A percentile compares a stretch with the other conserved stretches of the same genome.
Conservation (phyloP, 306 rosid genomes). For the Inga oerstediana region DNA sequence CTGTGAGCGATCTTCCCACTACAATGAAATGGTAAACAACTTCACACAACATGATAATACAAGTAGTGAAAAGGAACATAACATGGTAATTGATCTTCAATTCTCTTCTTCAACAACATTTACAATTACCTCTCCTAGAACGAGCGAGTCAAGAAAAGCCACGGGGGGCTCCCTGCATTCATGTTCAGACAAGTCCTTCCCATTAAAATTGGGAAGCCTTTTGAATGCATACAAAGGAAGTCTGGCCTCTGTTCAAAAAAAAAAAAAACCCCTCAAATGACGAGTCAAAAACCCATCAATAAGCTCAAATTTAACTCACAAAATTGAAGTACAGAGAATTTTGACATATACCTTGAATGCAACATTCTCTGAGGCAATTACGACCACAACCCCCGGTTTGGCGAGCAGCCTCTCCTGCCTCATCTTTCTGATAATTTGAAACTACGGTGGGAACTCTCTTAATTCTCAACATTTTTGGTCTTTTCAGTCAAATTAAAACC, state of each 20-base stretch:
- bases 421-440: constrained; percentile 91
- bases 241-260: constrained; percentile 66
- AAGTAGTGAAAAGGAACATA: background rate
- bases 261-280: constrained; percentile 30
- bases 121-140: constrained; percentile 83
- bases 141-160: constrained; percentile 77
- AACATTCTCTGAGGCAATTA: constrained; percentile 77
- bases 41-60: constrained; percentile 21
- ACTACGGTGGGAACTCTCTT: constrained; percentile 95
- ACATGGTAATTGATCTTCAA: constrained; percentile 1
- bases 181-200: constrained; percentile 33
- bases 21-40: constrained; percentile 26
- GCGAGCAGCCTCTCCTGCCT: constrained; percentile 56
- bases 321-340: background rate
- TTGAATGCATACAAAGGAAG: constrained; percentile 80
- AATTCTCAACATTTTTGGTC: constrained; percentile 63
- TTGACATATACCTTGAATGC: constrained; percentile 69
- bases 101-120: background rate
- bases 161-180: constrained; percentile 62
- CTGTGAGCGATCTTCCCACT: constrained; percentile 99
- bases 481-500: background rate
- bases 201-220: constrained; percentile 41
- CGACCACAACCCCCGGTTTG: constrained; percentile 78
- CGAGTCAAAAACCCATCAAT: constrained; percentile 39
- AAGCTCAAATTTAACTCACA: background rate